These are phyloP conservation scores for Cavenderia fasciculata DNA, from an alignment of 78 protist species.

Conservation along the genomic window DNA sequence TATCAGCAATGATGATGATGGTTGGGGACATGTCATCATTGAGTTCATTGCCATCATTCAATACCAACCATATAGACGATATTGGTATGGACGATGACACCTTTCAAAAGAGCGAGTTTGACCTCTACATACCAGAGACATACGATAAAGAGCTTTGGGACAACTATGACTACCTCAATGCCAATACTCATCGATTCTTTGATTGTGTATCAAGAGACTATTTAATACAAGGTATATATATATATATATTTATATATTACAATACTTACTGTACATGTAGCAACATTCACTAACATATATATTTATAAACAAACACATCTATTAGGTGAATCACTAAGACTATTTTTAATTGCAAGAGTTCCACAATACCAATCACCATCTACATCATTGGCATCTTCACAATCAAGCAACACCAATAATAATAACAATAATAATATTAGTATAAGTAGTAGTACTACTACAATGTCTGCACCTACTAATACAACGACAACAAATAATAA, in stretches of 20 bases:
- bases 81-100: slow-evolving; percentile 61
- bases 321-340: slow-evolving; percentile 48
- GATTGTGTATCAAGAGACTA: slow-evolving; percentile 41
- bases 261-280: too few species aligned
- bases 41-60: slow-evolving; percentile 12
- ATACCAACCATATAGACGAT: slow-evolving; percentile 39
- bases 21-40: slow-evolving; percentile 29
- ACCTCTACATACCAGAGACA: slow-evolving; percentile 24
- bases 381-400: too few species aligned
- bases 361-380: too few species aligned
- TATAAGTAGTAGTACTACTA: background rate
- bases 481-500: background rate
- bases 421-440: background rate
- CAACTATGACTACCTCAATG: slow-evolving; percentile 26
- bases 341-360: slow-evolving; percentile 53
- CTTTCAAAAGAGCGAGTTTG: slow-evolving; percentile 31
- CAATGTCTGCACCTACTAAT: background rate
- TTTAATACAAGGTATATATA: slow-evolving; percentile 36
- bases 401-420: background rate
- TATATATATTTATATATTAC: too few species aligned
- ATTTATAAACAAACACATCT: too few species aligned
- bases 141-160: slow-evolving; percentile 34
- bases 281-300: too few species aligned
- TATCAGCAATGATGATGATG: slow-evolving; percentile 34
- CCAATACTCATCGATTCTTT: slow-evolving; percentile 20